Percentiles rank a stretch among this genome's conserved stretches.
Evolutionary conservation across 2,329 filamentous ascomycete genomes (phyloP).

Genomic region (Xylariaceae sp.): DNA sequence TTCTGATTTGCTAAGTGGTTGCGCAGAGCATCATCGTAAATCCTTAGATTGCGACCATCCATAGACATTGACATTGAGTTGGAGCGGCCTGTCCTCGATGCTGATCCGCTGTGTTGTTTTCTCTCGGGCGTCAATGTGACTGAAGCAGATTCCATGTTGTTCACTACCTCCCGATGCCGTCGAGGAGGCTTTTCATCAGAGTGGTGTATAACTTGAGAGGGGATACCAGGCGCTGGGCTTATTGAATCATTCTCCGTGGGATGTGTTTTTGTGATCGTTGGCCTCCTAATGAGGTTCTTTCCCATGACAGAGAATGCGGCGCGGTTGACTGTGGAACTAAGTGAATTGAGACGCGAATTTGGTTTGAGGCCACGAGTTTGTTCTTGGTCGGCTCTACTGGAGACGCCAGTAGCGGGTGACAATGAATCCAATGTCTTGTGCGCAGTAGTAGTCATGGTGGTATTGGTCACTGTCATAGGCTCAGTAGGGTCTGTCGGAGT

Average conservation of each 20-base stretch:
- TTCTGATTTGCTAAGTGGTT: constrained; percentile 4
- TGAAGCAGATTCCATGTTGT: background rate
- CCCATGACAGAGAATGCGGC: constrained; percentile 28
- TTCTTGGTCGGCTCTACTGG: constrained; percentile 2
- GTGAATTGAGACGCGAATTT: constrained; percentile 15
- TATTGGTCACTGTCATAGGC: constrained; percentile 35
- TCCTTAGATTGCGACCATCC: background rate
- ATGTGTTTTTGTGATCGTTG: constrained; percentile 23
- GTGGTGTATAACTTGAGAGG: background rate
- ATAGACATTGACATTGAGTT: constrained; percentile 11
- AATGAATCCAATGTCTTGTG: background rate
- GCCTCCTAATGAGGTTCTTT: constrained; percentile 34
- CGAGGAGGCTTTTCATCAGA: background rate
- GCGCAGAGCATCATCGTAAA: constrained; percentile 1
- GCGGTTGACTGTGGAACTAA: constrained; percentile 22
- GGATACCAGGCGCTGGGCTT: background rate
- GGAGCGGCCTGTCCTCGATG: constrained; percentile 1
- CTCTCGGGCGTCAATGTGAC: constrained; percentile 1
- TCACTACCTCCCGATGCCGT: background rate
- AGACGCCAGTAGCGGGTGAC: background rate
- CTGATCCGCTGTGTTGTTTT: background rate
- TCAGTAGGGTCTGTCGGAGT: constrained; percentile 45
- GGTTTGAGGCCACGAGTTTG: constrained; percentile 14
- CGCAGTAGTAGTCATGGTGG: background rate
- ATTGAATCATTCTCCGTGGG: background rate